Evolutionary conservation across 2,329 filamentous ascomycete genomes (phyloP), one percentile per base, ranked within the genome.

Genomic region (Xylaria sp.): DNA sequence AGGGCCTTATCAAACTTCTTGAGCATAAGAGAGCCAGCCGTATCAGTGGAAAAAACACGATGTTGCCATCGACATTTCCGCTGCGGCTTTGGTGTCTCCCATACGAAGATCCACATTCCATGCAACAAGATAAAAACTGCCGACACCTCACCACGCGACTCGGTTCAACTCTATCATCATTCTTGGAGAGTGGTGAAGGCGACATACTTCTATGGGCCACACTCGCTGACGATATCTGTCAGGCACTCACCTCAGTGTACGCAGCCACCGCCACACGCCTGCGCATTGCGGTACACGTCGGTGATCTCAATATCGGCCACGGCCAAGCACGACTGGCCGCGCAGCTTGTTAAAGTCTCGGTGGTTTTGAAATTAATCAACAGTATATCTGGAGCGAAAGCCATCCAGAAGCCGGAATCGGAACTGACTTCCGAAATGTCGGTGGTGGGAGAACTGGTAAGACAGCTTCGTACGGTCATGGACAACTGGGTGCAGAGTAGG

Each of bases 41-140:
- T 31, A 48, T 51, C 10, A 43, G 10, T 28, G 23, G 9, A 52
- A 33, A 43, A 23, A n/a, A 18, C 25, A 33, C 31, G 3, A 2
- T 58, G 5, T 36, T 66, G 36, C 69, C 69, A 48, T 71, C 69
- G 20, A 69, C 63, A 28, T 66, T 69, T 15, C 56, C 66, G 1
- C 59, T 71, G 3, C 66, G 43, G 13, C 55, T 71, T 56, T 62
- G 54, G 63, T 61, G 62, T 62, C 63, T 71, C 12, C 63, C 69
- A 15, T 71, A 66, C 55, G 63, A 60, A 36, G 56, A 61, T 25
- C 66, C 62, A 28, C 39, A 36, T 12, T 36, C 39, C 20, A 15
- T 12, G n/a, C 20, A n/a, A 28, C 31, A 13, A 20, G 56, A 59
- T 9, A 9, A 51, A 39, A 55, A n/a, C 13, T 58, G 52, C 28